These are phyloP conservation scores for Diaporthe eres DNA, from an alignment of 2,329 filamentous ascomycete species.

Conservation along the genomic window DNA sequence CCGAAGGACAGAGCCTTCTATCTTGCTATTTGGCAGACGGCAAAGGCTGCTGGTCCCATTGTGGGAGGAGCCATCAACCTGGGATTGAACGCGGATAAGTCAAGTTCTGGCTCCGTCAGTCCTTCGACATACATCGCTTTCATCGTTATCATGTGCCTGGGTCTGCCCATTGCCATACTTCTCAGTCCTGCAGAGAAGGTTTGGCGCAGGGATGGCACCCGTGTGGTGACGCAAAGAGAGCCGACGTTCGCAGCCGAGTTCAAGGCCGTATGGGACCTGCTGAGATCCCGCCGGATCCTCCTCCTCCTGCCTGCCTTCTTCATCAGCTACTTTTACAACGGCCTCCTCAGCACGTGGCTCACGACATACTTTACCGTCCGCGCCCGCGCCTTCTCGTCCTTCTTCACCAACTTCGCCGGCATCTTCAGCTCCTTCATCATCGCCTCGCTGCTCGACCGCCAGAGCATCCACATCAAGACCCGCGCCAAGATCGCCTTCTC, in stretches of 20 bases:
- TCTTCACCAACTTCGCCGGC: constrained; percentile 53
- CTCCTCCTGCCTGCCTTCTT: constrained; percentile 52
- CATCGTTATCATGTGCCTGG: constrained; percentile 52
- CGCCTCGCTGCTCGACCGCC: constrained; percentile 49
- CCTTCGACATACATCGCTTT: constrained; percentile 48
- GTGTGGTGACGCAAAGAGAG: constrained; percentile 47
- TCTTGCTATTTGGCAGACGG: constrained; percentile 58
- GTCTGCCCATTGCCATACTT: constrained; percentile 49
- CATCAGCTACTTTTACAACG: constrained; percentile 54
- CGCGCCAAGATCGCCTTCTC: constrained; percentile 47
- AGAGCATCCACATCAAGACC: constrained; percentile 49
- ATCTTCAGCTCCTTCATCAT: constrained; percentile 47
- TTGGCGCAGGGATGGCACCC: constrained; percentile 50
- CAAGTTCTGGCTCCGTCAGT: constrained; percentile 36
- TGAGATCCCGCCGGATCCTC: constrained; percentile 48
- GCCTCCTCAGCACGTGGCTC: constrained; percentile 48
- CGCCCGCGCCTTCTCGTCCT: constrained; percentile 51
- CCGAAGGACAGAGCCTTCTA: constrained; percentile 61
- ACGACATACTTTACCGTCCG: constrained; percentile 52
- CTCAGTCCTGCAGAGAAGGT: constrained; percentile 51
- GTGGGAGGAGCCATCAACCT: constrained; percentile 44
- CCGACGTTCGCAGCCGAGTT: constrained; percentile 49
- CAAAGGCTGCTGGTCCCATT: constrained; percentile 40
- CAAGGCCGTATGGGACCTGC: constrained; percentile 46
- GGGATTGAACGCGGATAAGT: constrained; percentile 41